Conservation (phyloP, 2,329 filamentous ascomycete species). For the Zalaria obscura region DNA sequence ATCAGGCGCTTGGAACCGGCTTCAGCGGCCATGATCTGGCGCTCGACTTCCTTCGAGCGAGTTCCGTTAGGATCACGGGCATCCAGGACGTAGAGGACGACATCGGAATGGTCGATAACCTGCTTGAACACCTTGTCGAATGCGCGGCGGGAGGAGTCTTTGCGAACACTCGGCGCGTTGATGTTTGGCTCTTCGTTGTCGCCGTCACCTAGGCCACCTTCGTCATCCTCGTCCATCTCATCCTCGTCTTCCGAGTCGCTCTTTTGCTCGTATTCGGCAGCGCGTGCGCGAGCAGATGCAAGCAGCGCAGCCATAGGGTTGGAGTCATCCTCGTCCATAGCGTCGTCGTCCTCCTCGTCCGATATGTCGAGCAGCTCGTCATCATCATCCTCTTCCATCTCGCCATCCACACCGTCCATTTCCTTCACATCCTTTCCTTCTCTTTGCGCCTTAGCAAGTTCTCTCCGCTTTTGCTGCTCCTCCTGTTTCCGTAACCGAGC, state of each 20-base stretch:
- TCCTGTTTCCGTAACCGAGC: conserved; percentile 67
- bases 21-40: conserved; percentile 78
- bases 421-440: conserved; percentile 19
- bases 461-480: conserved; percentile 55
- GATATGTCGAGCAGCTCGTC: conserved; percentile 26
- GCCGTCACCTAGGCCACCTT: conserved; percentile 29
- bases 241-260: conserved; percentile 46
- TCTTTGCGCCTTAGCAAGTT: conserved; percentile 44
- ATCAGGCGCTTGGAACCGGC: conserved; percentile 68
- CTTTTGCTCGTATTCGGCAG: conserved; percentile 57
- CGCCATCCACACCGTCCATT: conserved; percentile 19
- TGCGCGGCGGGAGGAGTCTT: conserved; percentile 62
- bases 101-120: conserved; percentile 77
- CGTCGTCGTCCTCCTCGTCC: conserved; percentile 41
- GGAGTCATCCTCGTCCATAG: conserved; percentile 48
- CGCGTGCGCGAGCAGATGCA: conserved; percentile 67
- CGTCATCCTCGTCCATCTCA: conserved; percentile 41
- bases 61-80: conserved; percentile 85
- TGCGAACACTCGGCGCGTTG: conserved; percentile 16
- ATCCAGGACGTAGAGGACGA: conserved; percentile 85
- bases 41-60: conserved; percentile 78
- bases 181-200: conserved; percentile 29
- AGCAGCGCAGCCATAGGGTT: conserved; percentile 90
- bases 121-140: conserved; percentile 96
- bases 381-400: conserved; percentile 33